These are phyloP conservation scores for Coniochaeta sp. DNA, from an alignment of 2,329 filamentous ascomycete genomes.

Conservation along the genomic window DNA sequence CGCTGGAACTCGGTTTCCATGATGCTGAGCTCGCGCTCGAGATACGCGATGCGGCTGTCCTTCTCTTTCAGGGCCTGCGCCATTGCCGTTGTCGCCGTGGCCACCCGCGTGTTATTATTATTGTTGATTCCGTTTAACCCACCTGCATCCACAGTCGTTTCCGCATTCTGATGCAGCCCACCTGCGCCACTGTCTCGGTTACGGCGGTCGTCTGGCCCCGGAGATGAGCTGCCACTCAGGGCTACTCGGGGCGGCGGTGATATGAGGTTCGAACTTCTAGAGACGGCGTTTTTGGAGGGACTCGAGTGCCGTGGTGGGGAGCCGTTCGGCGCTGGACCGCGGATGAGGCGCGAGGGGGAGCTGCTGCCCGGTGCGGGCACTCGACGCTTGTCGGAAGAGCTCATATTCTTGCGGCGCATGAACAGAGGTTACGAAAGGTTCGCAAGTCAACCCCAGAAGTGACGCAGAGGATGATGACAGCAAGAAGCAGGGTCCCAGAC, in stretches of 20 bases:
- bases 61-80: slow-evolving; percentile 32
- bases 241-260: slow-evolving; percentile 33
- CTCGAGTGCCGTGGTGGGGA: slow-evolving; percentile 11
- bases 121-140: neutral
- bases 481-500: neutral
- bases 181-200: slow-evolving; percentile 1
- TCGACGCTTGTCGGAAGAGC: slow-evolving; percentile 1
- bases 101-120: neutral
- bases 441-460: neutral
- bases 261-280: slow-evolving; percentile 19
- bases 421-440: neutral
- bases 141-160: neutral
- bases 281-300: neutral
- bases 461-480: neutral
- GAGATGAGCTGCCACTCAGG: slow-evolving; percentile 24
- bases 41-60: slow-evolving; percentile 43
- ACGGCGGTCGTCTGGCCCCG: slow-evolving; percentile 18
- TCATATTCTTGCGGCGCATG: neutral
- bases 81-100: slow-evolving; percentile 5
- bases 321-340: neutral
- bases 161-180: neutral
- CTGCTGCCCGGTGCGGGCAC: neutral
- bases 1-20: slow-evolving; percentile 47
- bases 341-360: neutral
- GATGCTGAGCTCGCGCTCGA: slow-evolving; percentile 43